Conservation (phyloP, 169 alveolate species). For the Cryptosporidium muris region DNA sequence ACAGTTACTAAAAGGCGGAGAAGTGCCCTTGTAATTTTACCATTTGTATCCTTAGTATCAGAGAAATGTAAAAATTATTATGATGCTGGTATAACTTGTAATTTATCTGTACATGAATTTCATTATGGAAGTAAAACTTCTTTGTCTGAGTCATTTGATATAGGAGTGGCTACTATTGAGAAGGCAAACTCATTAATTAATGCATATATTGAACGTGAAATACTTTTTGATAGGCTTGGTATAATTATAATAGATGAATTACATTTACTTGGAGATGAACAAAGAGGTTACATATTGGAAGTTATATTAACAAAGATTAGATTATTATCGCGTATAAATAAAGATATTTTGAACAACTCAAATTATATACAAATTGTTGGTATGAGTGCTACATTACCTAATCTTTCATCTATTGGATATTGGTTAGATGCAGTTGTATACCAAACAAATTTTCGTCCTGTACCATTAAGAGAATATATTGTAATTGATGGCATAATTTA, state of each 20-base stretch:
- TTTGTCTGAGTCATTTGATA: slow-evolving; percentile 74
- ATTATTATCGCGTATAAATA: slow-evolving; percentile 46
- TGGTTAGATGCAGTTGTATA: slow-evolving; percentile 84
- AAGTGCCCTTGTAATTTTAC: slow-evolving; percentile 80
- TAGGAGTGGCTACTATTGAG: slow-evolving; percentile 85
- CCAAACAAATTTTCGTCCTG: slow-evolving; percentile 80
- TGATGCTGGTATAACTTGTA: slow-evolving; percentile 32
- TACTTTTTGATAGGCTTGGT: slow-evolving; percentile 64
- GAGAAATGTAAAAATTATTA: slow-evolving; percentile 77
- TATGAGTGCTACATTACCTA: slow-evolving; percentile 87
- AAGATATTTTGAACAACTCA: slow-evolving; percentile 20
- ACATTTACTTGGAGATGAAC: slow-evolving; percentile 80
- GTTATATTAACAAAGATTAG: slow-evolving; percentile 71
- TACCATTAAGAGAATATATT: slow-evolving; percentile 75
- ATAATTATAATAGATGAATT: slow-evolving; percentile 81
- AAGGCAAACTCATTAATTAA: slow-evolving; percentile 80
- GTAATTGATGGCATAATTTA: slow-evolving; percentile 70
- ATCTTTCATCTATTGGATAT: slow-evolving; percentile 74
- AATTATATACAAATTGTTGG: slow-evolving; percentile 78
- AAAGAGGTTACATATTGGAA: slow-evolving; percentile 81
- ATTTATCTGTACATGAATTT: slow-evolving; percentile 36
- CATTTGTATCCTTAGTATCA: slow-evolving; percentile 80
- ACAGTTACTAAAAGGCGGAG: slow-evolving; percentile 45
- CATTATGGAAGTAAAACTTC: slow-evolving; percentile 64
- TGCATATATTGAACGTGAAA: slow-evolving; percentile 69